Percentiles rank a stretch among this genome's conserved stretches.
These are phyloP conservation scores for Massarina eburnea DNA, from an alignment of 2,329 filamentous ascomycete species.

Conservation along the genomic window DNA sequence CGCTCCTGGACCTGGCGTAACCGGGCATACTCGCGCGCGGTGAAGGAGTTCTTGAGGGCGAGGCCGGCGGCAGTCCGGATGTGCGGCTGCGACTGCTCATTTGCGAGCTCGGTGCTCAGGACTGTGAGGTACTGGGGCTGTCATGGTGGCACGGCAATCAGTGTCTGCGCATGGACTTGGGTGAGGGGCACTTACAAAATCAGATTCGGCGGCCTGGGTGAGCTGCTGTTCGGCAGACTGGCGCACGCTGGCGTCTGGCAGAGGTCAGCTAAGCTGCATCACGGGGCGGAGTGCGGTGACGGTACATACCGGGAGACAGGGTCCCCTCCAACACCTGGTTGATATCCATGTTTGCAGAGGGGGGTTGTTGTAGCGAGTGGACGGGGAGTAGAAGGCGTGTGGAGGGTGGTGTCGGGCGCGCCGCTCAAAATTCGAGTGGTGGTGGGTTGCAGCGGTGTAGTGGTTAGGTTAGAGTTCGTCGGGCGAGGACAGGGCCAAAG, in stretches of 20 bases:
- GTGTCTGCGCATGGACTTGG: slow-evolving; percentile 20
- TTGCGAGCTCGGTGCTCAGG: slow-evolving; percentile 90
- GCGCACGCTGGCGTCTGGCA: slow-evolving; percentile 83
- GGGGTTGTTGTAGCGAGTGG: slow-evolving; percentile 13
- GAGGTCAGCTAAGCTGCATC: slow-evolving; percentile 38
- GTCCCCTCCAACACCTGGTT: slow-evolving; percentile 97
- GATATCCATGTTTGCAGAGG: slow-evolving; percentile 79
- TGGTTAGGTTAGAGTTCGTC: slow-evolving; percentile 37
- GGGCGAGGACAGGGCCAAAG: slow-evolving; percentile 40
- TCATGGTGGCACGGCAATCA: slow-evolving; percentile 23
- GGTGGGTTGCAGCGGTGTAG: slow-evolving; percentile 19
- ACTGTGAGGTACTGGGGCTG: slow-evolving; percentile 83
- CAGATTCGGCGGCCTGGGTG: slow-evolving; percentile 84
- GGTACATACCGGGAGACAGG: slow-evolving; percentile 80
- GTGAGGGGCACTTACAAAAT: slow-evolving; percentile 73
- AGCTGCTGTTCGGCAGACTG: slow-evolving; percentile 93
- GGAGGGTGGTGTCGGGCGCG: not conserved
- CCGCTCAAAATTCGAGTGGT: not conserved
- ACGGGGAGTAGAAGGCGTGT: slow-evolving; percentile 3
- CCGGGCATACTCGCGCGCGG: slow-evolving; percentile 83
- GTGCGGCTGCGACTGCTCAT: slow-evolving; percentile 78
- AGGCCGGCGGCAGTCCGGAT: slow-evolving; percentile 94
- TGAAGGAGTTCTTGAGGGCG: slow-evolving; percentile 97
- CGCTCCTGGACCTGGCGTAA: slow-evolving; percentile 89
- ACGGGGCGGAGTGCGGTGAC: slow-evolving; percentile 10